These are phyloP conservation scores for Suillus ampliporus DNA, from an alignment of 768 basidiomycete genomes.

Conservation along the genomic window DNA sequence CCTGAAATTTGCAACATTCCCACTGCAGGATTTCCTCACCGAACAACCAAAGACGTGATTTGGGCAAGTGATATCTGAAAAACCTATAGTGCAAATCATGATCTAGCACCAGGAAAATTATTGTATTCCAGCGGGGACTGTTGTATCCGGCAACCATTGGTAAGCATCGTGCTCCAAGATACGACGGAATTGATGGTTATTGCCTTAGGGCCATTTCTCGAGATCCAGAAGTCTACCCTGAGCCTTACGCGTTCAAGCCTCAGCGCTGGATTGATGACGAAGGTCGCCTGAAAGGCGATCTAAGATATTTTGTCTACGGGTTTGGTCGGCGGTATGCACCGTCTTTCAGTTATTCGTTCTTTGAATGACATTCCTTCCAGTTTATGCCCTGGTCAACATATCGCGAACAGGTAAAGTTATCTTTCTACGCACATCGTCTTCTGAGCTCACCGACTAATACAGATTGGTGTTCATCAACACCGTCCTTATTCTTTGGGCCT, in stretches of 20 bases:
- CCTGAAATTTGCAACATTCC: not conserved
- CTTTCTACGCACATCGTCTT: conserved; percentile 17
- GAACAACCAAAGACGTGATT: conserved; percentile 62
- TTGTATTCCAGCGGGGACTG: conserved; percentile 45
- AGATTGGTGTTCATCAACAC: conserved; percentile 65
- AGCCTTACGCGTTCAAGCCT: conserved; percentile 60
- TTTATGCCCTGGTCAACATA: conserved; percentile 63
- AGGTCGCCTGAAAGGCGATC: conserved; percentile 32
- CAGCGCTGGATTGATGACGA: conserved; percentile 51
- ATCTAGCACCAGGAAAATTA: conserved; percentile 36
- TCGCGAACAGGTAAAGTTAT: conserved; percentile 46
- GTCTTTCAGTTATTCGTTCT: not conserved
- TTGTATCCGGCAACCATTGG: conserved; percentile 45
- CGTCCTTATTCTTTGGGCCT: conserved; percentile 63
- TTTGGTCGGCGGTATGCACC: conserved; percentile 38
- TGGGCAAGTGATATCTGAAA: conserved; percentile 46
- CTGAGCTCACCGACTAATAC: not conserved
- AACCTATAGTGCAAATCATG: not conserved
- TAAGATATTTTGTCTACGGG: conserved; percentile 39
- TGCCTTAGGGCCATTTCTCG: conserved; percentile 46
- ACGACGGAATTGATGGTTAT: not conserved
- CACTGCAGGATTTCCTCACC: conserved; percentile 56
- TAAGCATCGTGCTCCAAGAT: conserved; percentile 16
- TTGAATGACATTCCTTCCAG: conserved; percentile 27
- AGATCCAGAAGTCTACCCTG: conserved; percentile 58